phyloP scores from a whole-genome alignment of 352 stramenopile genomes.

The Lagenidium giganteum region DNA sequence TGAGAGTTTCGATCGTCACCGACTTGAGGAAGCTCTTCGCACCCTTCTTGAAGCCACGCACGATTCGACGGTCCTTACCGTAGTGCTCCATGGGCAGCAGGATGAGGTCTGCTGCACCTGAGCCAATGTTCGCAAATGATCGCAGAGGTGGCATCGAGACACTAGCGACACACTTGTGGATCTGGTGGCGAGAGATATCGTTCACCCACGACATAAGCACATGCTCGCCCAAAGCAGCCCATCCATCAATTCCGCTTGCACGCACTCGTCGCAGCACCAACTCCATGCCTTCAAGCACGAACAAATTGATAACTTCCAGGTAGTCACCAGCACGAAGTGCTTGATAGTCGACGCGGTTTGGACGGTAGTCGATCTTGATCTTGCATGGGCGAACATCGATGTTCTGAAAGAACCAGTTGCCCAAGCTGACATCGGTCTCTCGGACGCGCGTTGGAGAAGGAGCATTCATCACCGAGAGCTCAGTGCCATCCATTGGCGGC shows the following conservation, averaged over 20 bases:
- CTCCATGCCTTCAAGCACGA: constrained; percentile 87
- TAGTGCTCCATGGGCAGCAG: constrained; percentile 86
- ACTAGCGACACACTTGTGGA: constrained; percentile 87
- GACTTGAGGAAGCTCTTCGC: constrained; percentile 86
- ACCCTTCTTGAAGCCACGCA: constrained; percentile 83
- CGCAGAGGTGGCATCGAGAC: constrained; percentile 83
- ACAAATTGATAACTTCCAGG: constrained; percentile 87
- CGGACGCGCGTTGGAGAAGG: constrained; percentile 14
- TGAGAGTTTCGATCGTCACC: constrained; percentile 85
- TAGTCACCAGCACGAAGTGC: constrained; percentile 81
- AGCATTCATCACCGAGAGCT: constrained; percentile 35
- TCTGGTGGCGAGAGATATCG: constrained; percentile 84
- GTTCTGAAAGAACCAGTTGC: constrained; percentile 83
- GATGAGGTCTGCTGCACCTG: constrained; percentile 80
- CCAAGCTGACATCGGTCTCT: constrained; percentile 41
- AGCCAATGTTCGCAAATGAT: constrained; percentile 84
- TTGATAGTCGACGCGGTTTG: constrained; percentile 83
- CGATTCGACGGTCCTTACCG: constrained; percentile 67
- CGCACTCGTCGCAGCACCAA: constrained; percentile 80
- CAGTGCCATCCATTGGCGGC: constrained; percentile 29
- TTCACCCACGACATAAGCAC: constrained; percentile 85
- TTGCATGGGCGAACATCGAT: constrained; percentile 85
- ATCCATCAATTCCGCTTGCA: constrained; percentile 77
- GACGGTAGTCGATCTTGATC: constrained; percentile 89
- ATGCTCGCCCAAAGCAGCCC: constrained; percentile 60